Evolutionary conservation across 768 basidiomycete species (phyloP).

Genomic region (Dictyophora rubrovolvata): DNA sequence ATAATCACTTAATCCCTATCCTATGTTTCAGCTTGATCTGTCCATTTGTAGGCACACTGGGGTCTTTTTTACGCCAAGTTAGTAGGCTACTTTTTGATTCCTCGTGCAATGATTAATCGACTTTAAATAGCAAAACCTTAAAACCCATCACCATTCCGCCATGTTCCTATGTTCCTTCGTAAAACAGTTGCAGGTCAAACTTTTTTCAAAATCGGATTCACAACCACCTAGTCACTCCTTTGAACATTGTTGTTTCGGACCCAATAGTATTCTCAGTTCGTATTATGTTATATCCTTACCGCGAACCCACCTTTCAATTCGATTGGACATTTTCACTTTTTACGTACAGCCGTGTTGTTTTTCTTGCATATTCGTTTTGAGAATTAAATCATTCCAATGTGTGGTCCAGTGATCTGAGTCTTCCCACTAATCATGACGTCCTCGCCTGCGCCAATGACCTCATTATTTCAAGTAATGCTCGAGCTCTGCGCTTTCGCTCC

Average conservation of each 20-base stretch:
- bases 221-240: background rate
- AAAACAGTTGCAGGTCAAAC: background rate
- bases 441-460: too few relatives aligned
- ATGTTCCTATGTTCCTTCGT: constrained; percentile 26
- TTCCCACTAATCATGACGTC: too few relatives aligned
- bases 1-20: background rate
- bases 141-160: constrained; percentile 61
- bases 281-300: too few relatives aligned
- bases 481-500: too few relatives aligned
- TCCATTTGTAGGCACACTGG: constrained; percentile 38
- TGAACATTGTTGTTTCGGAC: background rate
- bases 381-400: too few relatives aligned
- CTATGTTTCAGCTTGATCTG: background rate
- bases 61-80: constrained; percentile 55
- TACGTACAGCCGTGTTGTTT: background rate
- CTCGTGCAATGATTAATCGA: background rate
- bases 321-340: background rate
- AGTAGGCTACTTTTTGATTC: constrained; percentile 12
- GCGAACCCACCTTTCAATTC: too few relatives aligned
- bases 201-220: background rate
- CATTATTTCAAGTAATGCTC: too few relatives aligned
- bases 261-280: too few relatives aligned
- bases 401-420: too few relatives aligned
- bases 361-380: background rate
- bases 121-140: constrained; percentile 46